These are phyloP conservation scores for Trametes maxima DNA, from an alignment of 768 basidiomycete species.

Conservation along the genomic window DNA sequence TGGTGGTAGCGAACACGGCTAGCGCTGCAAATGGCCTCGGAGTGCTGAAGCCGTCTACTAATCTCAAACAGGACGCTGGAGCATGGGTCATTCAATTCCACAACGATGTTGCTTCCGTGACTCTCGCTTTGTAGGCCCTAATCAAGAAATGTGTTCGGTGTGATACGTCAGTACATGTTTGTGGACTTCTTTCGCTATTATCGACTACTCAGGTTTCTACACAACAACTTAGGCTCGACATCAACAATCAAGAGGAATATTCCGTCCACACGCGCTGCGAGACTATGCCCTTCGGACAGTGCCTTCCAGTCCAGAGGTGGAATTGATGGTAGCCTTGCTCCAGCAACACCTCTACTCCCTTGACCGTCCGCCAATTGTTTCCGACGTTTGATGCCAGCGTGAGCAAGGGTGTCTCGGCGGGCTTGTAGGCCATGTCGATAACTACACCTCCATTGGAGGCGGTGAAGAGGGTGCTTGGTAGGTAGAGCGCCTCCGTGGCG, in stretches of 20 bases:
- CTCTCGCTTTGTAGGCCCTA: constrained; percentile 10
- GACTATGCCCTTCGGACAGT: constrained; percentile 53
- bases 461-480: constrained; percentile 61
- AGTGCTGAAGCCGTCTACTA: constrained; percentile 42
- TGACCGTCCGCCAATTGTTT: constrained; percentile 67
- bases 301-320: constrained; percentile 75
- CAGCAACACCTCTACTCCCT: constrained; percentile 81
- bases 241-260: constrained; percentile 35
- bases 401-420: constrained; percentile 81
- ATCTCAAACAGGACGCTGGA: constrained; percentile 44
- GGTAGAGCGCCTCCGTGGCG: constrained; percentile 41
- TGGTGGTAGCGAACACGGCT: constrained; percentile 45
- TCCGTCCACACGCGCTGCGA: constrained; percentile 49
- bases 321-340: constrained; percentile 91
- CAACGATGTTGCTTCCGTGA: constrained; percentile 38
- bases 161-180: not conserved
- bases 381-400: constrained; percentile 56
- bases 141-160: not conserved
- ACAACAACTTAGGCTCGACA: not conserved
- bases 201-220: not conserved
- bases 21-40: constrained; percentile 38
- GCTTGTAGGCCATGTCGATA: constrained; percentile 95
- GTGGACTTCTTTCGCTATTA: not conserved
- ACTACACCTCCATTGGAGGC: constrained; percentile 69
- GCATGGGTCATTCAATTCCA: constrained; percentile 49